Conservation (phyloP, 129 eudicot genomes). For the Smallanthus sonchifolius region DNA sequence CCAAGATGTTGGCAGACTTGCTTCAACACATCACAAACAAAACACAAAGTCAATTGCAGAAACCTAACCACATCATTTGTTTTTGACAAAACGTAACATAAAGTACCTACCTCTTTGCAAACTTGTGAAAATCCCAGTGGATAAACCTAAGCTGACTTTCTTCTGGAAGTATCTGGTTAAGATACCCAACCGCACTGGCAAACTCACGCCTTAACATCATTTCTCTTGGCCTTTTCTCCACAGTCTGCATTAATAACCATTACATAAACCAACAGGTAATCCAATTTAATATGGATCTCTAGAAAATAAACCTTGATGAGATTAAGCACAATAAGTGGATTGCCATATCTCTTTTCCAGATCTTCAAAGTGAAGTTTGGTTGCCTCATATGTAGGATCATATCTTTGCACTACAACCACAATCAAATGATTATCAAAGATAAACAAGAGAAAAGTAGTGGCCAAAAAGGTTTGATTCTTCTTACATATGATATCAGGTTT, state of each 20-base stretch:
- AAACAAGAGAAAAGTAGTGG: neutral
- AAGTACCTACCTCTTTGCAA: constrained; percentile 72
- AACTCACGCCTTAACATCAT: constrained; percentile 95
- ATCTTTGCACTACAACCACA: constrained; percentile 66
- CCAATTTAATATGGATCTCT: neutral
- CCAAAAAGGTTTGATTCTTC: constrained; percentile 25
- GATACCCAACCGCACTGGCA: constrained; percentile 88
- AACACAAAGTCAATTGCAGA: constrained; percentile 20
- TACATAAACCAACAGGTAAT: neutral
- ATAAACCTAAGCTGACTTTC: constrained; percentile 82
- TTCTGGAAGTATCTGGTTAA: constrained; percentile 79
- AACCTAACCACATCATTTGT: neutral
- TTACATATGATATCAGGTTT: constrained; percentile 93
- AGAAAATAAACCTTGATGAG: constrained; percentile 71
- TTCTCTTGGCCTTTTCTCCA: constrained; percentile 95
- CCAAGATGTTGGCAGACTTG: constrained; percentile 94
- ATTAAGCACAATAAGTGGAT: constrained; percentile 91
- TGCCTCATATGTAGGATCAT: constrained; percentile 97
- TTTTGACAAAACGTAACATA: constrained; percentile 4
- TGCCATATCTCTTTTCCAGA: constrained; percentile 80
- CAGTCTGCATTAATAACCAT: constrained; percentile 53
- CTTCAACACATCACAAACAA: constrained; percentile 42
- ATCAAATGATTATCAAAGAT: constrained; percentile 17
- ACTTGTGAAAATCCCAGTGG: constrained; percentile 99
- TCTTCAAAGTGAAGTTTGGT: constrained; percentile 87